A percentile compares a stretch with the other conserved stretches of the same genome.
Evolutionary conservation across 2,329 filamentous ascomycete species (phyloP).

Genomic region (Diaporthe citrichinensis): DNA sequence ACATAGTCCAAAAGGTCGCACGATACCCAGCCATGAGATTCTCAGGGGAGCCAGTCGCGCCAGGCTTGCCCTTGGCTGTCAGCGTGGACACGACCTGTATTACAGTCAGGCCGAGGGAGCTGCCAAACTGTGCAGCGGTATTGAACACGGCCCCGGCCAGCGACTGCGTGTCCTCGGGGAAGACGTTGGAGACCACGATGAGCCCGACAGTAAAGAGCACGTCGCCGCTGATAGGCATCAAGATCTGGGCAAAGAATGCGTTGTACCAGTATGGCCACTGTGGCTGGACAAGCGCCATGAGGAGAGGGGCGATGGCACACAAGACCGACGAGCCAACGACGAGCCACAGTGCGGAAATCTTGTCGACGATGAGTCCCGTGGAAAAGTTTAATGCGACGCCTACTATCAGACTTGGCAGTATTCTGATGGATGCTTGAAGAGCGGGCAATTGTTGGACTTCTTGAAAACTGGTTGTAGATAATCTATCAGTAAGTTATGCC

Average conservation of each 20-base stretch:
- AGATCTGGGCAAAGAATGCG: constrained; percentile 57
- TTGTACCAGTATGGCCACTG: constrained; percentile 66
- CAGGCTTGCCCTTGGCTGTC: not conserved
- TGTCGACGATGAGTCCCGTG: constrained; percentile 62
- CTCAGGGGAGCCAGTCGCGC: not conserved
- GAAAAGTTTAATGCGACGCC: constrained; percentile 59
- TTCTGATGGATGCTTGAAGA: constrained; percentile 59
- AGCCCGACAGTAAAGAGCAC: constrained; percentile 70
- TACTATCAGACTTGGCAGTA: constrained; percentile 61
- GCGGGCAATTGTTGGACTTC: constrained; percentile 62
- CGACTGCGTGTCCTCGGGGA: constrained; percentile 69
- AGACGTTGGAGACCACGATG: constrained; percentile 67
- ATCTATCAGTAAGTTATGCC: not conserved
- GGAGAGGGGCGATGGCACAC: constrained; percentile 61
- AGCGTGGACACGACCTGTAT: constrained; percentile 37
- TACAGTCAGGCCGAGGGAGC: constrained; percentile 34
- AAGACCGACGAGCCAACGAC: constrained; percentile 57
- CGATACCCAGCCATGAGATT: constrained; percentile 35
- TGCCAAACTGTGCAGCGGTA: constrained; percentile 66
- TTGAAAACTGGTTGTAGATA: constrained; percentile 60
- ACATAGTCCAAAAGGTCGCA: constrained; percentile 38
- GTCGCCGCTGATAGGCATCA: constrained; percentile 59
- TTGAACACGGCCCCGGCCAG: constrained; percentile 75
- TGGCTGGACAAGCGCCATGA: constrained; percentile 68
- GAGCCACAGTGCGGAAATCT: constrained; percentile 56